Conservation (phyloP, 2,329 filamentous ascomycete genomes). For the Diaporthe helianthi region DNA sequence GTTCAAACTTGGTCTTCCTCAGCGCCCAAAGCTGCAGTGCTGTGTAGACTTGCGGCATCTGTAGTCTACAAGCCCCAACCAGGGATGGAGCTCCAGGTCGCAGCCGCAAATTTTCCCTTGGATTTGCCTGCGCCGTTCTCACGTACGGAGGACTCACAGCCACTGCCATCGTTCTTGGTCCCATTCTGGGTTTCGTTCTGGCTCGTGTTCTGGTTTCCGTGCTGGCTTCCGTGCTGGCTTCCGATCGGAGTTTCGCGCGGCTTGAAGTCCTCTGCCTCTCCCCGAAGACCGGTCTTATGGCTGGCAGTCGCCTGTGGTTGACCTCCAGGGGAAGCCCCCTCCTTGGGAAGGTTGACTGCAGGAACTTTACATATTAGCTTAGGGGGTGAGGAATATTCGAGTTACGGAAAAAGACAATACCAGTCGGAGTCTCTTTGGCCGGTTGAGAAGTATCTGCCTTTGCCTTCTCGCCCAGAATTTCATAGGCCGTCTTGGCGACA, state of each 20-base stretch:
- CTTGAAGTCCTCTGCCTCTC: background rate
- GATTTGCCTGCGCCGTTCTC: background rate
- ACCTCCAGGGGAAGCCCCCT: background rate
- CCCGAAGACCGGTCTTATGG: background rate
- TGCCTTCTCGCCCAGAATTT: background rate
- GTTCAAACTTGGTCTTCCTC: too few species aligned
- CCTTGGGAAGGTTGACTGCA: background rate
- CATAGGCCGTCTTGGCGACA: background rate
- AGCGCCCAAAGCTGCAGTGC: rapidly evolving
- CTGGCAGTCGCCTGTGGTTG: background rate
- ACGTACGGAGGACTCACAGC: background rate
- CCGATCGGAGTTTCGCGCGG: too few species aligned
- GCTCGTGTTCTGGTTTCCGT: too few species aligned
- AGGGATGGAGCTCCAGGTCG: background rate
- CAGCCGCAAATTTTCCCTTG: background rate
- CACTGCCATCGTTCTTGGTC: background rate
- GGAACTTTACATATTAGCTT: background rate
- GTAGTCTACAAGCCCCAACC: background rate
- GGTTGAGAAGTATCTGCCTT: too few species aligned
- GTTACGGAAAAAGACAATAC: background rate
- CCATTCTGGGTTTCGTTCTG: background rate
- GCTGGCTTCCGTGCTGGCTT: too few species aligned
- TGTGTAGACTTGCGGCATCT: background rate
- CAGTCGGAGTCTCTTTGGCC: background rate
- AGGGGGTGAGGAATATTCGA: rapidly evolving